Conservation (phyloP, 1,284 basidiomycete genomes). For the Puccinia polysora region DNA sequence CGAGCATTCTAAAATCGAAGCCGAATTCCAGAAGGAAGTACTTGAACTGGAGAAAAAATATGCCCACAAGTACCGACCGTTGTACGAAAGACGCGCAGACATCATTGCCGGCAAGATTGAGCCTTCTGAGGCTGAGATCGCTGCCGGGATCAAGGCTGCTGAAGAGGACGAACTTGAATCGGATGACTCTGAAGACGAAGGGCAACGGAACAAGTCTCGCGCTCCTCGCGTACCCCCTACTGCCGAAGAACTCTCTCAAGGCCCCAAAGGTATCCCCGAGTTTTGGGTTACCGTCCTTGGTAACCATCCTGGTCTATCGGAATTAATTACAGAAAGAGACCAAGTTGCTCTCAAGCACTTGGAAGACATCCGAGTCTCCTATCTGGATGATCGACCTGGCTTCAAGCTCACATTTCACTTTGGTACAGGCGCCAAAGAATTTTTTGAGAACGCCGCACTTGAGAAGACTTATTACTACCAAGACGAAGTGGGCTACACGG, state of each 20-base stretch:
- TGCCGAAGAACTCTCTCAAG: constrained; percentile 36
- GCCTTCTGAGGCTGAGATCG: constrained; percentile 35
- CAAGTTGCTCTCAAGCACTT: constrained; percentile 41
- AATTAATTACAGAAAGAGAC: constrained; percentile 43
- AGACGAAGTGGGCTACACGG: constrained; percentile 40
- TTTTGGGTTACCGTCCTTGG: constrained; percentile 40
- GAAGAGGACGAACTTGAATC: constrained; percentile 38
- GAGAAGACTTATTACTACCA: constrained; percentile 44
- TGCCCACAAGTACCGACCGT: constrained; percentile 34
- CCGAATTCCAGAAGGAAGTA: constrained; percentile 43
- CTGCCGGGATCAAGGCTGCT: constrained; percentile 34
- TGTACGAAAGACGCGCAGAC: constrained; percentile 36
- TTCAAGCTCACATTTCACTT: constrained; percentile 42
- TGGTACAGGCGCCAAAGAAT: constrained; percentile 39
- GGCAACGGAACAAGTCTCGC: neutral
- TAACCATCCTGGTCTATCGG: constrained; percentile 41
- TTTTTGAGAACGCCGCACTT: constrained; percentile 37
- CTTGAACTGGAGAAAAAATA: constrained; percentile 44
- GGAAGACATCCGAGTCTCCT: constrained; percentile 39
- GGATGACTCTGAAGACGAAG: constrained; percentile 24
- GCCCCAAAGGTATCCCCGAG: constrained; percentile 36
- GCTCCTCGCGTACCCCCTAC: constrained; percentile 24
- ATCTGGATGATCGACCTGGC: constrained; percentile 41
- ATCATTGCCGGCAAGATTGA: constrained; percentile 36
- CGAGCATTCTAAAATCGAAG: constrained; percentile 42